Evolutionary conservation across 2,329 filamentous ascomycete species (phyloP).

Genomic region (Cladorrhinum sp.): DNA sequence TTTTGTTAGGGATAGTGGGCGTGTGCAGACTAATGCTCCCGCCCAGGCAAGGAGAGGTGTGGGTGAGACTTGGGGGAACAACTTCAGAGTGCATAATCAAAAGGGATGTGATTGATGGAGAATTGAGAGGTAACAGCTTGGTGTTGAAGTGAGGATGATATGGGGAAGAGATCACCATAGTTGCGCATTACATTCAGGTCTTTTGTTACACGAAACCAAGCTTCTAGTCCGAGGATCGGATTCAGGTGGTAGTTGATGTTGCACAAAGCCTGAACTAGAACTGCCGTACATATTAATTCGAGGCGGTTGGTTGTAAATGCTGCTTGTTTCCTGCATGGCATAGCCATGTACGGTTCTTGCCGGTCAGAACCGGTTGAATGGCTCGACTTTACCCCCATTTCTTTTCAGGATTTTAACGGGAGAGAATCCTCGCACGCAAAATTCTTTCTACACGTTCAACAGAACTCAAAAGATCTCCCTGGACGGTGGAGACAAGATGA

Average conservation of each 20-base stretch:
- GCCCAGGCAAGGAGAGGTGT: slow-evolving; percentile 10
- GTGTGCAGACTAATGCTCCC: slow-evolving; percentile 5
- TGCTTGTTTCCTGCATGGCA: neutral
- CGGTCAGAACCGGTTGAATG: too few species aligned
- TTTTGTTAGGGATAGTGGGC: slow-evolving; percentile 21
- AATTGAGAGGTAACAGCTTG: too few species aligned
- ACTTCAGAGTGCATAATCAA: too few species aligned
- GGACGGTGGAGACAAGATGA: neutral
- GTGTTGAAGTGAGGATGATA: neutral
- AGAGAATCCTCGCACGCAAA: too few species aligned
- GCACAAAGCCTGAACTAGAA: neutral
- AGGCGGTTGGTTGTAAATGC: neutral
- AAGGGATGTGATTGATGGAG: too few species aligned
- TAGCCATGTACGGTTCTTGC: neutral
- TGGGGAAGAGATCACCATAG: too few species aligned
- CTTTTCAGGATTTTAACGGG: too few species aligned
- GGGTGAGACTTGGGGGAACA: slow-evolving; percentile 7
- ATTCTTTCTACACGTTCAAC: too few species aligned
- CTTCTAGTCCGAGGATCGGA: neutral
- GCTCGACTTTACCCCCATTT: too few species aligned
- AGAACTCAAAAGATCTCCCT: too few species aligned
- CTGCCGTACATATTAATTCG: neutral
- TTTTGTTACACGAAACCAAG: neutral
- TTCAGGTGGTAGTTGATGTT: neutral
- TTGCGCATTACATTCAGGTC: neutral